phyloP scores from a whole-genome alignment of 139 green algal species.

The Volvox africanus region DNA sequence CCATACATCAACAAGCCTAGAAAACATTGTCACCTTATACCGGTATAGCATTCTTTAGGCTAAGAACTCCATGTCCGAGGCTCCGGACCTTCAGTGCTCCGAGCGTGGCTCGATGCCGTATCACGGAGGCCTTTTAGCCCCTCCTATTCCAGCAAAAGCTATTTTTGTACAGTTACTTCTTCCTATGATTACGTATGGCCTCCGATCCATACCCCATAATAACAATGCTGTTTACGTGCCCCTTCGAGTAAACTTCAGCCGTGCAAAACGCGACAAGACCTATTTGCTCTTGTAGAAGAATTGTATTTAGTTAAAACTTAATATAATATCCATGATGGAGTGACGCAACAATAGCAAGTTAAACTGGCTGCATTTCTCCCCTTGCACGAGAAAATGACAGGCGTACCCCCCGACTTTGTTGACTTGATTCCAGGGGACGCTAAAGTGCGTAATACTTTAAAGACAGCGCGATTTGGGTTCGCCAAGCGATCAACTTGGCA shows the following conservation, averaged over 20 bases:
- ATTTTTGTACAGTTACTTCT: no score
- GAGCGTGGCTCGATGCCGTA: no score
- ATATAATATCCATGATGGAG: not conserved
- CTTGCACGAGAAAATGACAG: not conserved
- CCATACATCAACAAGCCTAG: no score
- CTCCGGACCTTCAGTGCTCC: no score
- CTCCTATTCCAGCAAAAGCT: no score
- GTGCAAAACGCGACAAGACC: not conserved
- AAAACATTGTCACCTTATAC: no score
- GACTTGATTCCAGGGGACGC: not conserved
- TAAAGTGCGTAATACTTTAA: not conserved
- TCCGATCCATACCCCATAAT: no score
- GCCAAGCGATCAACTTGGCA: not conserved
- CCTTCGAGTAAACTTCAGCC: not conserved
- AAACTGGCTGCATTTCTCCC: constrained; percentile 40
- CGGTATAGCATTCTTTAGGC: no score
- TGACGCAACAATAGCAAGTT: not conserved
- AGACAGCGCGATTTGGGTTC: not conserved
- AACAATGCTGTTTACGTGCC: not conserved
- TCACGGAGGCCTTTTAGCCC: no score
- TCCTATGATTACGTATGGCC: no score
- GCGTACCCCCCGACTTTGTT: constrained; percentile 17
- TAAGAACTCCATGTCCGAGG: no score
- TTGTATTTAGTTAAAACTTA: not conserved
- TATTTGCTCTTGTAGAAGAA: no score